Percentiles rank a stretch among this genome's conserved stretches.
These are phyloP conservation scores for Tillandsia leiboldiana DNA, from an alignment of 176 grass and related monocot species.

Conservation along the genomic window DNA sequence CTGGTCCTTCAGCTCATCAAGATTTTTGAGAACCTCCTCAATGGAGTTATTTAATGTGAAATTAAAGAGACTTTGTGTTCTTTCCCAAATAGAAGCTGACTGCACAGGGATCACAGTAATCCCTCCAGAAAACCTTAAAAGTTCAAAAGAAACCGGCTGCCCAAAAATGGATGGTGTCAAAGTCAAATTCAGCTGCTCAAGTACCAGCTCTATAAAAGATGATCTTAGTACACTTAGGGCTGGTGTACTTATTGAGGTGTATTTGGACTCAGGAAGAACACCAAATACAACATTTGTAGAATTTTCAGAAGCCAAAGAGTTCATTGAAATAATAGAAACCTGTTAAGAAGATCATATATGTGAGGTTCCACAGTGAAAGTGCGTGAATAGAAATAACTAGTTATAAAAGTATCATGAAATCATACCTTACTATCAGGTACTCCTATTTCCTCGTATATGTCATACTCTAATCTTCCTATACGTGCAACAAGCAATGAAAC, in stretches of 20 bases:
- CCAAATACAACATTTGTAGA: slow-evolving; percentile 61
- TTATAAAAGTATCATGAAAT: background rate
- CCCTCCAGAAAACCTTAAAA: slow-evolving; percentile 58
- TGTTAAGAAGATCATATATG: slow-evolving; percentile 11
- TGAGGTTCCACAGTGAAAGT: background rate
- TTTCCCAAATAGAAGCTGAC: slow-evolving; percentile 51
- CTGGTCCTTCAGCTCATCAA: slow-evolving; percentile 57
- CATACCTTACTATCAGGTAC: slow-evolving; percentile 69
- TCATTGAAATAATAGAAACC: slow-evolving; percentile 61
- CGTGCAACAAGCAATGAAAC: slow-evolving; percentile 41
- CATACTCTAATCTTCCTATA: slow-evolving; percentile 47
- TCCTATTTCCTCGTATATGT: slow-evolving; percentile 71
- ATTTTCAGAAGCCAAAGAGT: slow-evolving; percentile 32
- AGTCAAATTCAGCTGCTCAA: slow-evolving; percentile 55
- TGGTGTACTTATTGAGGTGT: slow-evolving; percentile 55
- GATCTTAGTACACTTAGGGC: slow-evolving; percentile 66
- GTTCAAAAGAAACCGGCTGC: slow-evolving; percentile 43
- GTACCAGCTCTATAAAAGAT: slow-evolving; percentile 57
- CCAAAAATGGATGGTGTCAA: slow-evolving; percentile 58
- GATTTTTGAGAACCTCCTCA: slow-evolving; percentile 48
- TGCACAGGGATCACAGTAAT: slow-evolving; percentile 59
- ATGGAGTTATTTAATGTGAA: slow-evolving; percentile 62
- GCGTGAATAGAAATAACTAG: background rate
- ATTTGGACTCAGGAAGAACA: slow-evolving; percentile 60
- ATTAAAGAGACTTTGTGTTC: slow-evolving; percentile 44